Evolutionary conservation across 208 protist genomes (phyloP).

Genomic region (Crithidia acanthocephali): DNA sequence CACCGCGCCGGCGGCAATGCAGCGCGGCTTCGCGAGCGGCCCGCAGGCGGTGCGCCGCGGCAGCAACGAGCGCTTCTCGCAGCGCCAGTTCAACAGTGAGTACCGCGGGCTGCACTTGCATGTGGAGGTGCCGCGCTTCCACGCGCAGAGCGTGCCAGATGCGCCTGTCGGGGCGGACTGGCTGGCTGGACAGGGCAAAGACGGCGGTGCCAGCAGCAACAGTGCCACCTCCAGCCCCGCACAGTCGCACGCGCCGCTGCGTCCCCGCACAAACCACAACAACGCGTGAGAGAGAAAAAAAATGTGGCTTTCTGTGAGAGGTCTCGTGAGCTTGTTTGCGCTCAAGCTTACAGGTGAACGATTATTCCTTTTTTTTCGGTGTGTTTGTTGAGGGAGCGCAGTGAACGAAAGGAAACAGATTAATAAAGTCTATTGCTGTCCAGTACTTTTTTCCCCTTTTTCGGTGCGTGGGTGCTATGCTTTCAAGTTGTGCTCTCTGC

Average conservation of each 20-base stretch:
- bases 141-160: conserved; percentile 5
- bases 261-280: neutral
- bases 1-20: neutral
- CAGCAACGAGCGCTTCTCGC: conserved; percentile 2
- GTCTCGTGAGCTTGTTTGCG: neutral
- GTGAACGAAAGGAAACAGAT: too few relatives aligned
- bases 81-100: conserved; percentile 28
- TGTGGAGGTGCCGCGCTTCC: conserved; percentile 28
- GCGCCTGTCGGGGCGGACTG: neutral
- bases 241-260: neutral
- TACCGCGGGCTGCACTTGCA: conserved; percentile 30
- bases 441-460: too few relatives aligned
- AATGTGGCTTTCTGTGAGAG: neutral
- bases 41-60: neutral
- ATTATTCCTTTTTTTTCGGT: too few relatives aligned
- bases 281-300: neutral
- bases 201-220: neutral
- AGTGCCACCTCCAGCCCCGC: neutral
- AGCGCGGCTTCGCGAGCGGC: neutral
- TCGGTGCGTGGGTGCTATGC: too few relatives aligned
- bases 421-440: too few relatives aligned
- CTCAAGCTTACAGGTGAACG: too few relatives aligned
- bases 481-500: too few relatives aligned
- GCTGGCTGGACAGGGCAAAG: neutral
- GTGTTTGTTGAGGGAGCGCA: too few relatives aligned